Base-by-base conservation (phyloP, 805 yeast species). In the Ogataea dorogensis region DNA sequence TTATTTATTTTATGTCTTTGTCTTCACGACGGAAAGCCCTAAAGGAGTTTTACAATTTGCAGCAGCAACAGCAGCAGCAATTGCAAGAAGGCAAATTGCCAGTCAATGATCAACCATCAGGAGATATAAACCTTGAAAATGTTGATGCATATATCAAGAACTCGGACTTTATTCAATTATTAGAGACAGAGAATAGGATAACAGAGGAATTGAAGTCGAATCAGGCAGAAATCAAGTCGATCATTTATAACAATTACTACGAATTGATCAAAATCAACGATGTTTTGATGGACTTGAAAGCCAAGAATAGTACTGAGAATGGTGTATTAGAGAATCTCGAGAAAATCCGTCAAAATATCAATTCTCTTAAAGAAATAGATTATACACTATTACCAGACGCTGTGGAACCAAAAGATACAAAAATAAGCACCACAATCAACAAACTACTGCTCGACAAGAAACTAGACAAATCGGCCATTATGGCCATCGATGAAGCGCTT, bases 171-270 rank as follows among this genome's bases (percentile, higher is more conserved):
- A 48, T 50, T 5, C 52, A 55, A 3, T 51, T 68, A 15, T 40
- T 68, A 12, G 45, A 49, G 9, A 50, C 55, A n/a, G 68, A 67
- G n/a, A 67, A 67, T 40, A 53, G 45, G 8, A 63, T 75, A 7
- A 66, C 70, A 16, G 65, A 65, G 19, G 64, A 67, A 33, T 61
- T 77, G 38, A 75, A 73, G 40, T 56, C 73, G 11, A 76, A 72
- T 33, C 79, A 76, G 42, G 71, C 76, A 49, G 77, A 75, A 29
- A 79, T 80, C 44, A 82, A 82, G 49, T 75, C 83, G 18, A 80
- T 82, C 26, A 79, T 82, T 8, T 82, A 82, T 57, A 85, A 82
- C 56, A 82, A 82, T 51, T 82, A 82, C 64, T 80, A 77, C 54
- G 89, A 82, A 43, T 61, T 82, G 45, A 80, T 82, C 51, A 79